phyloP scores from a whole-genome alignment of 306 rosid species.

The Prunus mume region DNA sequence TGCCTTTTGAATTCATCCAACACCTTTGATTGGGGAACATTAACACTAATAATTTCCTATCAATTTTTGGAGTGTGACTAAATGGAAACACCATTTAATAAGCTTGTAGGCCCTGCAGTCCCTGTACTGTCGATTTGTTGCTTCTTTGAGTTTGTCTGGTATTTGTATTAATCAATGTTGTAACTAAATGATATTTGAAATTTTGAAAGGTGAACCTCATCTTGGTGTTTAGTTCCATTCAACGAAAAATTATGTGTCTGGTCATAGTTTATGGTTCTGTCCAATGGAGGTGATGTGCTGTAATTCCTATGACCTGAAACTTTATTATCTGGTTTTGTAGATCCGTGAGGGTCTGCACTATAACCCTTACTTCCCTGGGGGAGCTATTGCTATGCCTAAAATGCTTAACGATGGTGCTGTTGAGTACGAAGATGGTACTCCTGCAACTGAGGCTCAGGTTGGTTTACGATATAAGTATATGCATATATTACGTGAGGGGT shows the following conservation, averaged over 20 bases:
- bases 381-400: conserved; percentile 99
- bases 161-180: neutral
- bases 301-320: neutral
- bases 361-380: conserved; percentile 97
- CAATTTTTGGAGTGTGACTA: neutral
- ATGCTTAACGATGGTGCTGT: conserved; percentile 98
- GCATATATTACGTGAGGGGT: neutral
- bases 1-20: neutral
- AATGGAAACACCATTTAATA: neutral
- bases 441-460: conserved; percentile 98
- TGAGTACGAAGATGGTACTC: conserved; percentile 87
- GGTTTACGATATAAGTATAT: neutral
- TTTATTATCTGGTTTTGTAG: conserved; percentile 45
- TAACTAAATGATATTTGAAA: neutral
- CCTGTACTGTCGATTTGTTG: neutral
- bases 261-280: neutral
- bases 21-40: neutral
- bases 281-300: neutral
- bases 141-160: neutral
- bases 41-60: neutral
- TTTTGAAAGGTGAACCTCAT: neutral
- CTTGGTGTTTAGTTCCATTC: neutral
- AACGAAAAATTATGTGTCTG: neutral
- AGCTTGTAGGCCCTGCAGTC: neutral
- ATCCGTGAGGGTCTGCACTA: conserved; percentile 94